Evolutionary conservation across 495 filamentous ascomycete genomes (phyloP).

Genomic region (Copromyces sp.): DNA sequence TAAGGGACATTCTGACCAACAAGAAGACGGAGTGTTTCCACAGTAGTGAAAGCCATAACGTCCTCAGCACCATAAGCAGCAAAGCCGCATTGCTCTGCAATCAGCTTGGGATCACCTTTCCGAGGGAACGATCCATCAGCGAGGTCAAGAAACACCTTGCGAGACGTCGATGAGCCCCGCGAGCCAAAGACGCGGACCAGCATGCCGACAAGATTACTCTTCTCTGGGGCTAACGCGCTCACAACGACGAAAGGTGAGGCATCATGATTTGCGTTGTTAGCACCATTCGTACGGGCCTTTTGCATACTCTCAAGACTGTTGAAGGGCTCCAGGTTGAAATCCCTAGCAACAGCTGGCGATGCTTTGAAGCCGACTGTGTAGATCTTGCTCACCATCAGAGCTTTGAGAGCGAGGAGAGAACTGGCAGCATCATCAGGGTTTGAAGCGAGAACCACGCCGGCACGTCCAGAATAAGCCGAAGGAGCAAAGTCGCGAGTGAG

Average conservation of each 20-base stretch:
- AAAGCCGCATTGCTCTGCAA: slow-evolving; percentile 63
- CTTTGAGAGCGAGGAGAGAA: slow-evolving; percentile 64
- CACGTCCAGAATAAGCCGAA: slow-evolving; percentile 63
- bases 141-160: slow-evolving; percentile 73
- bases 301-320: slow-evolving; percentile 71
- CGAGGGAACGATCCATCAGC: slow-evolving; percentile 49
- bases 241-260: slow-evolving; percentile 67
- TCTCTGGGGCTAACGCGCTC: slow-evolving; percentile 66
- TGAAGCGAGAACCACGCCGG: slow-evolving; percentile 62
- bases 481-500: slow-evolving; percentile 72
- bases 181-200: slow-evolving; percentile 57
- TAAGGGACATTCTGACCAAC: slow-evolving; percentile 81
- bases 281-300: slow-evolving; percentile 39
- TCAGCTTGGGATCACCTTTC: slow-evolving; percentile 57
- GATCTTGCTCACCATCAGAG: slow-evolving; percentile 64
- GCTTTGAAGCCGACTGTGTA: slow-evolving; percentile 78
- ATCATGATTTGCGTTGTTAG: slow-evolving; percentile 18
- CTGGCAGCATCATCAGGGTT: slow-evolving; percentile 61
- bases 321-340: slow-evolving; percentile 56
- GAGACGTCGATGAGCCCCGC: slow-evolving; percentile 39
- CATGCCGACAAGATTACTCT: slow-evolving; percentile 69
- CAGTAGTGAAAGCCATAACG: slow-evolving; percentile 71
- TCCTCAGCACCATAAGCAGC: slow-evolving; percentile 70
- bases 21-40: slow-evolving; percentile 64
- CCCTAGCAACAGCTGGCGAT: slow-evolving; percentile 48